Base-by-base conservation (phyloP, 768 basidiomycete species). In the Cyathus striatus region DNA sequence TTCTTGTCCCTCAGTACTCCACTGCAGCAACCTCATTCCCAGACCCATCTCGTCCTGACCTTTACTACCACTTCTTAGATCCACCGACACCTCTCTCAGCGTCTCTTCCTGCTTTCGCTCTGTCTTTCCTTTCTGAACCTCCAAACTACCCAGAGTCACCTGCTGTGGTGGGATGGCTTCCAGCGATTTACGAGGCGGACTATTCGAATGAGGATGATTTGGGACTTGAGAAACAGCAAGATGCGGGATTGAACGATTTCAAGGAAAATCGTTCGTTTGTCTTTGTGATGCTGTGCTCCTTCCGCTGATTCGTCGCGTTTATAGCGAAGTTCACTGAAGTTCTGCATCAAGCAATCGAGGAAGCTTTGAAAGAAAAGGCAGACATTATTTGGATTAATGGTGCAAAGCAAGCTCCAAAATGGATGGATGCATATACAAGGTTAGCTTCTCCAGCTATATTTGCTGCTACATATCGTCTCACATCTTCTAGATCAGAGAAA, bases 381-480 rank as follows among this genome's bases (percentile, higher is more conserved):
- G 89, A 91, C 50, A 81, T 85, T 2, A 64, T 86, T 2, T 81
- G 81, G 68, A 71, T 55, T 4, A 80, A 80, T 43, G 75, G 73
- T 5, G 89, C 87, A 7, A 58, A 73, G 23, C 85, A 86, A 53
- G 61, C n/a, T 80, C 2, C 76, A 75, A 46, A 61, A 77, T 16
- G 89, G 89, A n/a, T 91, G 89, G 89, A 85, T 91, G 83, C 89
- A 91, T 56, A 81, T 91, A 36, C 78, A 89, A 34, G 76, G 76
- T 72, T 44, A 23, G 65, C 34, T 17, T 23, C 2, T 21, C 9
- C n/a, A 35, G 36, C 35, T 37, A 32, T 2, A 32, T 14, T 4
- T 10, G 17, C 20, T 30, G 16, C 23, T 1, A 10, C 34, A 24
- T 39, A 21, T 14, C 6, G 27, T 14, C 24, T 9, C 35, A 40